These are phyloP conservation scores for Emergomyces africanus DNA, from an alignment of 2,329 filamentous ascomycete species.

Conservation along the genomic window DNA sequence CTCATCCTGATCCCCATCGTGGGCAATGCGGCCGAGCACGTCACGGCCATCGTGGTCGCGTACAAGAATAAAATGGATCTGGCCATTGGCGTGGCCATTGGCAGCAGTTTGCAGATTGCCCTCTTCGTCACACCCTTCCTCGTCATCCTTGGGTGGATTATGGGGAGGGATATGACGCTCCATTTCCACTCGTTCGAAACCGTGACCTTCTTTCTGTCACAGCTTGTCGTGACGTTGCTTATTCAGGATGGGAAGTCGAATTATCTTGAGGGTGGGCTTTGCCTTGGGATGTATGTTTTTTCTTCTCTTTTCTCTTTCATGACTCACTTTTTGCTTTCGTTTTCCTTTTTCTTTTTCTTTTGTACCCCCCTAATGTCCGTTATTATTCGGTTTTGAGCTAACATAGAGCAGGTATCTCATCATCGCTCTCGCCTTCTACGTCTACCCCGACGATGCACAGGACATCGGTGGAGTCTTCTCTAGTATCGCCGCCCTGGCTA, in stretches of 20 bases:
- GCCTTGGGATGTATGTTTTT: constrained; percentile 39
- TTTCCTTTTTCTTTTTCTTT: neutral
- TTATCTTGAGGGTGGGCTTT: constrained; percentile 70
- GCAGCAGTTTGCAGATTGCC: constrained; percentile 71
- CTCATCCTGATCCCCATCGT: constrained; percentile 68
- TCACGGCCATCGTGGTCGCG: constrained; percentile 68
- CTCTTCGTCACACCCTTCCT: constrained; percentile 69
- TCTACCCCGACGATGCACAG: constrained; percentile 32
- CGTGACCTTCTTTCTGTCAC: constrained; percentile 62
- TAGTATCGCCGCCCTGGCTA: neutral
- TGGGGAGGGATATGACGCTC: constrained; percentile 59
- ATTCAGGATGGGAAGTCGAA: constrained; percentile 75
- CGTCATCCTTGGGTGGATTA: constrained; percentile 68
- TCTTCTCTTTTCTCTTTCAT: too few species aligned
- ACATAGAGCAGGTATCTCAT: constrained; percentile 27
- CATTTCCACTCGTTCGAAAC: constrained; percentile 74
- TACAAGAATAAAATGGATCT: constrained; percentile 56
- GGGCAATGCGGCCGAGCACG: constrained; percentile 68
- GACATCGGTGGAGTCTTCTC: constrained; percentile 6
- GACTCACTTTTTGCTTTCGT: neutral
- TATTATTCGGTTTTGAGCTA: constrained; percentile 1
- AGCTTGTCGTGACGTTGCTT: constrained; percentile 58
- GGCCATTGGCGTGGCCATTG: constrained; percentile 69
- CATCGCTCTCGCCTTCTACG: constrained; percentile 36
- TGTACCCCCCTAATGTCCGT: neutral